Conservation (phyloP, 2,329 filamentous ascomycete species). For the Elsinoe ampelina region DNA sequence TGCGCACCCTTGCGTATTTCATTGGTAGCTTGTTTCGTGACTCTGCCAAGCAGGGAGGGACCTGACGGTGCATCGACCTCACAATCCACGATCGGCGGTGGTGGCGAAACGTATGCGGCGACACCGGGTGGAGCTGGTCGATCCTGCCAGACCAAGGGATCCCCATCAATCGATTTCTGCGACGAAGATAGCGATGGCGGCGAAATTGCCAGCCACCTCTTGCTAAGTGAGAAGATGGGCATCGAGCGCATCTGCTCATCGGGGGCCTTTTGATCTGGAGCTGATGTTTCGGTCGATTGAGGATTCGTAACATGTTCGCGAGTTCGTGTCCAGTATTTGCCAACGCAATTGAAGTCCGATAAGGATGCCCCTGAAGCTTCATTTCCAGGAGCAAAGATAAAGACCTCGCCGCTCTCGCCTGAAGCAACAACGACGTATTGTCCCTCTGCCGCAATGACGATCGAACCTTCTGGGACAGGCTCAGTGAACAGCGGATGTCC, state of each 20-base stretch:
- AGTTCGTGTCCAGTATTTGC: slow-evolving; percentile 75
- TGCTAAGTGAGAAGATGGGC: slow-evolving; percentile 59
- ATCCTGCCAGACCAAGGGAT: slow-evolving; percentile 43
- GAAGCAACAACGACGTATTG: slow-evolving; percentile 68
- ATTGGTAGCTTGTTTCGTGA: slow-evolving; percentile 68
- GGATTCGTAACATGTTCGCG: slow-evolving; percentile 4
- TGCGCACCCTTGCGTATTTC: slow-evolving; percentile 65
- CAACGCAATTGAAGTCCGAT: slow-evolving; percentile 55
- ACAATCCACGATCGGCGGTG: slow-evolving; percentile 57
- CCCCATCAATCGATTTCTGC: slow-evolving; percentile 58
- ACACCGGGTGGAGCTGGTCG: slow-evolving; percentile 48
- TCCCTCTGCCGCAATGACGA: slow-evolving; percentile 63
- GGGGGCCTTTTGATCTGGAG: not conserved
- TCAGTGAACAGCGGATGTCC: slow-evolving; percentile 56
- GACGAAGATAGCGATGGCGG: slow-evolving; percentile 59
- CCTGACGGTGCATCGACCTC: slow-evolving; percentile 47
- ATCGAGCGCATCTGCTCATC: slow-evolving; percentile 3
- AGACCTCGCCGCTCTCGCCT: slow-evolving; percentile 77
- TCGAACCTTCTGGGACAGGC: slow-evolving; percentile 60
- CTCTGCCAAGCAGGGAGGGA: slow-evolving; percentile 58
- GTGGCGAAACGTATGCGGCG: slow-evolving; percentile 56
- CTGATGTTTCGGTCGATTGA: not conserved
- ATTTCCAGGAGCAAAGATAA: slow-evolving; percentile 48
- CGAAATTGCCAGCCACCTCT: slow-evolving; percentile 69
- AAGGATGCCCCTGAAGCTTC: slow-evolving; percentile 22